Conservation (phyloP, 2,329 filamentous ascomycete species). For the Pseudogymnoascus pannorum region DNA sequence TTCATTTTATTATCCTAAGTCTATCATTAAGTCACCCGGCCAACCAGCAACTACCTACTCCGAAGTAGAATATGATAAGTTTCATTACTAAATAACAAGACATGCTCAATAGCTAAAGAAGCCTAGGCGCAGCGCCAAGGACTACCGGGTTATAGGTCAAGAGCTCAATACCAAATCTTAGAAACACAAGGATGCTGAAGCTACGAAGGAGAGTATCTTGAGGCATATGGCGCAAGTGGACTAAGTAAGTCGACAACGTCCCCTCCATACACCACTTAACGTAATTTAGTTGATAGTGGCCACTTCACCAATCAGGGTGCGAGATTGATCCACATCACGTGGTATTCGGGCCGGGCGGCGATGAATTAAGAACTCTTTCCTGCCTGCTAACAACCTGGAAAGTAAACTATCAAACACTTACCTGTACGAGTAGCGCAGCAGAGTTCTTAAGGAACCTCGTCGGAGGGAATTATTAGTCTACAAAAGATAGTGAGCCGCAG, state of each 20-base stretch:
- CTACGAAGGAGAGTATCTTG: neutral
- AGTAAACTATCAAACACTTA: too few species aligned
- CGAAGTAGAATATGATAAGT: neutral
- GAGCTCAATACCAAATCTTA: neutral
- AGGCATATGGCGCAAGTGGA: conserved; percentile 1
- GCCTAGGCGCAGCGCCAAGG: neutral
- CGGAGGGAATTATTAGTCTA: too few species aligned
- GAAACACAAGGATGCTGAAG: neutral
- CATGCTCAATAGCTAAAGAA: neutral
- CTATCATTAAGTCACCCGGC: neutral
- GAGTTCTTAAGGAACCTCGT: too few species aligned
- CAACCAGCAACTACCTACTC: neutral
- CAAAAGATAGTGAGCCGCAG: too few species aligned
- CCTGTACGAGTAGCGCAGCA: too few species aligned
- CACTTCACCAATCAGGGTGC: too few species aligned
- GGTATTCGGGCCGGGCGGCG: too few species aligned
- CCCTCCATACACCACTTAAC: too few species aligned
- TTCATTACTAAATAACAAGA: neutral
- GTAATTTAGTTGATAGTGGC: too few species aligned
- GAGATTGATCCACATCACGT: too few species aligned
- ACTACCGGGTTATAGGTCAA: neutral
- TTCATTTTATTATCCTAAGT: neutral
- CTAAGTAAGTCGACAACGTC: neutral
- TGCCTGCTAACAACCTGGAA: too few species aligned
- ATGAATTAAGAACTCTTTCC: too few species aligned